Evolutionary conservation across 805 yeast genomes (phyloP).

Genomic region (Barnettozyma vustinii): DNA sequence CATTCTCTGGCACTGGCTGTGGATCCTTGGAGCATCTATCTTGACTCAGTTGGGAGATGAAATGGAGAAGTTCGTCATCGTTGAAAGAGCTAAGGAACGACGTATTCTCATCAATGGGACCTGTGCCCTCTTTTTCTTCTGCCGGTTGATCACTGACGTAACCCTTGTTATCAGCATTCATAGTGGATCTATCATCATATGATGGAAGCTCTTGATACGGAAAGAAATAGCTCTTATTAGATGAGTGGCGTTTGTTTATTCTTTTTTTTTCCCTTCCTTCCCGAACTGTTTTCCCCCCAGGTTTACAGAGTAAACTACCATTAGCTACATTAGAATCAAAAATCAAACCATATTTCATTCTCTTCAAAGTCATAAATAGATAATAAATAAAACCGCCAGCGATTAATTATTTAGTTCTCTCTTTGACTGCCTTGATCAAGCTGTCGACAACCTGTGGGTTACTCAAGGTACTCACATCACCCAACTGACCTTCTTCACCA

Average conservation of each 20-base stretch:
- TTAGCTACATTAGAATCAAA: background rate
- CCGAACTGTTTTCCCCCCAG: no score
- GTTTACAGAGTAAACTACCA: no score
- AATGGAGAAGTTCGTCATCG: slow-evolving; percentile 33
- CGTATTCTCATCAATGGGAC: slow-evolving; percentile 3
- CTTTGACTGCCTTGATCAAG: slow-evolving; percentile 48
- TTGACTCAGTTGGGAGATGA: slow-evolving; percentile 32
- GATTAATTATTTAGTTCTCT: slow-evolving; percentile 10
- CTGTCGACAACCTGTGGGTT: slow-evolving; percentile 71
- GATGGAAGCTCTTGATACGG: no score
- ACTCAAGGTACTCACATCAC: slow-evolving; percentile 72
- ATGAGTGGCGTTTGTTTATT: background rate
- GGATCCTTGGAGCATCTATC: background rate
- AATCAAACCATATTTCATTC: background rate
- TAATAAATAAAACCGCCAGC: background rate
- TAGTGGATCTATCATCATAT: background rate
- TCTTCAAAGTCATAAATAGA: background rate
- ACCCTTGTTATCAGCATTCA: background rate
- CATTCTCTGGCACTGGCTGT: background rate
- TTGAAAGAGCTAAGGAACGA: slow-evolving; percentile 29
- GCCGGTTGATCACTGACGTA: background rate
- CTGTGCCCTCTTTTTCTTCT: background rate
- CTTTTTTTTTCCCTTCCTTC: no score
- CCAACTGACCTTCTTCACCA: slow-evolving; percentile 74
- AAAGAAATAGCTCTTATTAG: no score